Evolutionary conservation across 192 early-diverging fungal species (phyloP), one percentile per base, ranked within the genome.

Genomic region (Coemansia nantahalensis): DNA sequence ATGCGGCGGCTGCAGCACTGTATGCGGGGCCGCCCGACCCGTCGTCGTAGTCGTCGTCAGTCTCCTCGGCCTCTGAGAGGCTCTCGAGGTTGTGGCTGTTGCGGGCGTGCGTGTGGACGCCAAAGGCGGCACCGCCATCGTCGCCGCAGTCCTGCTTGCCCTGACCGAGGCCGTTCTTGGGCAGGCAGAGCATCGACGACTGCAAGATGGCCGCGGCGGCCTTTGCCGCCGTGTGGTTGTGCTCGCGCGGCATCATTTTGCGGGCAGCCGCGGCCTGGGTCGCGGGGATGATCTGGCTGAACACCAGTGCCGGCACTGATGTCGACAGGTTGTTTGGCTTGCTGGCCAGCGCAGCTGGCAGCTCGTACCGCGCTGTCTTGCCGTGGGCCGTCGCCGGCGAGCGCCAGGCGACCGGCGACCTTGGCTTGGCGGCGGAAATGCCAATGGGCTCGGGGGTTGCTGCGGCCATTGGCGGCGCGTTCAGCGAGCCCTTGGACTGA

Each of bases 221-320:
- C 63, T 77, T 69, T 45, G 62, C 67, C 11, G 62, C 67, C 5
- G 68, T 65, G 5, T 34, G 62, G 51, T 77, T 77, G 37, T 59
- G 45, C 62, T 77, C 74, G 26, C 74, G 74, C n/a, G 74, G 74
- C 74, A 77, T 77, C 66, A 70, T 70, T 62, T 77, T 70, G 47
- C 63, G 74, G 23, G 74, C 74, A 10, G 74, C 68, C 9, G 74
- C 74, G 4, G 68, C 74, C 50, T 77, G 66, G 2, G 74, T 70
- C 10, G 74, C 74, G 8, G 74, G 74, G 19, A 77, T 77, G 24
- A 77, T 70, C 68, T 77, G 66, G 68, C 74, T 77, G 21, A 77
- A 77, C 51, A 77, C 66, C 0, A 61, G 58, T 1, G 74, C 74
- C 15, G 74, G 74, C 2, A 77, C 74, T 15, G 74, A 77, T 23